Base-by-base conservation (phyloP, 1,139 yeast species). In the Lodderomyces pseudojiufengensis region DNA sequence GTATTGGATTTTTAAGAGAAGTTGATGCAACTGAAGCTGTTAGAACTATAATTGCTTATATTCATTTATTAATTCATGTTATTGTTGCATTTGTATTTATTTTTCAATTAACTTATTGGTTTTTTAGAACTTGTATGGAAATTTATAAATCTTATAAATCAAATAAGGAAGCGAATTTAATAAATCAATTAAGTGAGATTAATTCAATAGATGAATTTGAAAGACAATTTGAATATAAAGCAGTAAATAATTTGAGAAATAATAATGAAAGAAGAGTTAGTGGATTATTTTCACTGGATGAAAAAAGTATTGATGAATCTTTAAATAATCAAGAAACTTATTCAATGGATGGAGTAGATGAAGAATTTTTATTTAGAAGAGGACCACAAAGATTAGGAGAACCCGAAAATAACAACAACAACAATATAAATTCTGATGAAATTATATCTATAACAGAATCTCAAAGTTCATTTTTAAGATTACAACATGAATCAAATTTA, bases 1-100 rank as follows among this genome's bases (percentile, higher is more conserved):
- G 70, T 40, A 55, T 73, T n/a, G 69, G 76, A 1, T 71, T 58
- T 36, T 54, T 73, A 27, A 46, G 46, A 11, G 50, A 52, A 21
- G 45, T 73, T 20, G 47, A 57, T 14, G 43, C 59, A 3, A 48
- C 59, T 14, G 78, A 72, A 41, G 44, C 49, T 1, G 42, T 51
- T 1, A 51, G 73, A 32, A 66, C 75, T 0, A 53, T 61, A 37
- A 60, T 71, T 26, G 70, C 73, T 1, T 69, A 61, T 47, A 59
- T 59, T 1, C 75, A 72, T 35, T 50, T 71, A 21, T 27, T 59
- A 5, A 53, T 73, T 12, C 77, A 73, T 48, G 44, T 59, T 9
- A 24, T 65, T 5, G 67, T 68, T 10, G 63, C 70, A 1, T 35
- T 61, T 8, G 44, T 63, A 3, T 74, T 72, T 42, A 36, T 65